phyloP scores from a whole-genome alignment of 2,329 filamentous ascomycete species.

The Fusarium newnesense region DNA sequence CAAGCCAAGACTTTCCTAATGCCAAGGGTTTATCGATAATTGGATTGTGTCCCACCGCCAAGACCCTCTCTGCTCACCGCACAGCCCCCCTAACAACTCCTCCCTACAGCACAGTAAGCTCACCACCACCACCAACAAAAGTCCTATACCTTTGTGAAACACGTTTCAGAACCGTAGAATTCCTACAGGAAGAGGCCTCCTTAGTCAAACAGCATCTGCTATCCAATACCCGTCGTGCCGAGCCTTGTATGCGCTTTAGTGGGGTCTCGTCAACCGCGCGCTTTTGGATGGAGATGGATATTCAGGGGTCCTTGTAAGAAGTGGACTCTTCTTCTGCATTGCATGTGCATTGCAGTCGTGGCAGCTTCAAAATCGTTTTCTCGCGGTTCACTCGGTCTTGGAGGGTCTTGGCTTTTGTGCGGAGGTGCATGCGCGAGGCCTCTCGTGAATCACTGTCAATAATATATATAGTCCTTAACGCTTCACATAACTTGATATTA shows the following conservation, averaged over 20 bases:
- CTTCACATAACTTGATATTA: neutral
- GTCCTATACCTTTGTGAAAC: neutral
- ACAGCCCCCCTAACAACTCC: neutral
- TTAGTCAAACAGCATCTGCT: fast-evolving
- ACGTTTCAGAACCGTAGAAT: neutral
- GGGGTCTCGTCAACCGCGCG: conserved; percentile 13
- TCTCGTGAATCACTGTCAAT: conserved; percentile 6
- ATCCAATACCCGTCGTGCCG: conserved; percentile 17
- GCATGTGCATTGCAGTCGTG: conserved; percentile 33
- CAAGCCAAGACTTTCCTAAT: conserved; percentile 12
- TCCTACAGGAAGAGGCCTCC: neutral
- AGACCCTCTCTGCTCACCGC: conserved; percentile 19
- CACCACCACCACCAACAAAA: neutral
- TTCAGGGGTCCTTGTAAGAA: conserved; percentile 5
- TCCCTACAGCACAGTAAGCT: neutral
- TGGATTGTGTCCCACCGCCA: conserved; percentile 12
- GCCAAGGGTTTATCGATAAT: conserved; percentile 8
- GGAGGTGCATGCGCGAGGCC: conserved; percentile 27
- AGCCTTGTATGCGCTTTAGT: conserved; percentile 9
- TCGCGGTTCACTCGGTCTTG: conserved; percentile 35
- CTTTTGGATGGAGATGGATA: neutral
- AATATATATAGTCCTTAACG: conserved; percentile 9
- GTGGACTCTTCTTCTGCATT: conserved; percentile 11
- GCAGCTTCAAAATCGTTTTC: conserved; percentile 23
- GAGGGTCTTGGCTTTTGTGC: conserved; percentile 18